These are phyloP conservation scores for Dalbergia oliveri DNA, from an alignment of 306 rosid species.

Conservation along the genomic window DNA sequence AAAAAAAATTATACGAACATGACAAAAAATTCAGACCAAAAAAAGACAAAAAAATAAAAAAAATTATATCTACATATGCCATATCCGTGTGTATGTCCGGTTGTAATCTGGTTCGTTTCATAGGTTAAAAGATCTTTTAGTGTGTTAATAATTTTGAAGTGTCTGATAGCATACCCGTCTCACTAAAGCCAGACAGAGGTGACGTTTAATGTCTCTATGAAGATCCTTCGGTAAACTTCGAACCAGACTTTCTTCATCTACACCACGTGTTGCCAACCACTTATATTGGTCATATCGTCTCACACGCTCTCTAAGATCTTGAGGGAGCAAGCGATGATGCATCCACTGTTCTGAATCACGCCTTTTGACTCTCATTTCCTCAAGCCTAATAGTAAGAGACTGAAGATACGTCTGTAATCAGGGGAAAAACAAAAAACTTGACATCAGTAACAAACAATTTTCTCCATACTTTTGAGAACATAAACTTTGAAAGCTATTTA, in stretches of 20 bases:
- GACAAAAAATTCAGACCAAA: too few relatives aligned
- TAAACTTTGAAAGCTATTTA: slow-evolving; percentile 7
- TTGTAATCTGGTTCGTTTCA: too few relatives aligned
- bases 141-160: neutral
- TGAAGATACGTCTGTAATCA: slow-evolving; percentile 89
- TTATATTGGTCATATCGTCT: slow-evolving; percentile 91
- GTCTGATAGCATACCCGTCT: slow-evolving; percentile 68
- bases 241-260: slow-evolving; percentile 83
- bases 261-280: slow-evolving; percentile 96
- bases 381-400: slow-evolving; percentile 88
- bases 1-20: too few relatives aligned
- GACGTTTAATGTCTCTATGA: slow-evolving; percentile 87
- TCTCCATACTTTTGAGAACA: slow-evolving; percentile 16
- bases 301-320: slow-evolving; percentile 82
- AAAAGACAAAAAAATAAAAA: too few relatives aligned
- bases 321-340: slow-evolving; percentile 86
- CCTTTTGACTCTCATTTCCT: slow-evolving; percentile 95
- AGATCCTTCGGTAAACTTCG: slow-evolving; percentile 93
- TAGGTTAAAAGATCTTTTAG: neutral
- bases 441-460: slow-evolving; percentile 19
- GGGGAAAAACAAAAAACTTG: slow-evolving; percentile 20
- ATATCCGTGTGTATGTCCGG: too few relatives aligned
- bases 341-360: slow-evolving; percentile 54
- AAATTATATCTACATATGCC: too few relatives aligned
- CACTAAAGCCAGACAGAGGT: slow-evolving; percentile 89